Conservation (phyloP, 1,139 yeast species). For the Pneumocystis carinii region DNA sequence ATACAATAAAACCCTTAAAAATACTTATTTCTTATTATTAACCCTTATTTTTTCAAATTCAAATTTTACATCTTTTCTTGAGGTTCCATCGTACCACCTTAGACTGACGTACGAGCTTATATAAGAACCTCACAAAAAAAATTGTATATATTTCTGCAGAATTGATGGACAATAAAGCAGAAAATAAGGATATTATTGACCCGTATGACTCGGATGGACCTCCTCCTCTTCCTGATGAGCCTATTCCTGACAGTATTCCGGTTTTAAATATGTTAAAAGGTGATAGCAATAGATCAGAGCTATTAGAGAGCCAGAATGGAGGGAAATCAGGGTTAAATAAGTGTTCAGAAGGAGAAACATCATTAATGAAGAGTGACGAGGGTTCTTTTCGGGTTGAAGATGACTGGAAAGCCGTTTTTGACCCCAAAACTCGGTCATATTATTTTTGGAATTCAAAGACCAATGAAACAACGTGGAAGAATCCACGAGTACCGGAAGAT, state of each 20-base stretch:
- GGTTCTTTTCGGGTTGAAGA: conserved; percentile 13
- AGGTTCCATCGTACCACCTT: background rate
- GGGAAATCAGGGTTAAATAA: background rate
- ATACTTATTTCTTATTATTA: background rate
- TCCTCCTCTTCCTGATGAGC: conserved; percentile 16
- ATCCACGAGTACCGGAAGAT: conserved; percentile 17
- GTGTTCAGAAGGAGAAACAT: background rate
- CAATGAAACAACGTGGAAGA: conserved; percentile 20
- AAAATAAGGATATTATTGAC: no score
- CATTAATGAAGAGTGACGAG: background rate
- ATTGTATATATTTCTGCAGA: background rate
- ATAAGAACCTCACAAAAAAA: background rate
- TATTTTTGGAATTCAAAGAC: conserved; percentile 21
- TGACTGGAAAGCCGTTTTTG: conserved; percentile 24
- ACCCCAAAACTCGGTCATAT: conserved; percentile 16
- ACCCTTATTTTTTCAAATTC: background rate
- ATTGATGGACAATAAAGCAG: background rate
- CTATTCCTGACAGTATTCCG: conserved; percentile 13
- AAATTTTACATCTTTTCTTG: background rate
- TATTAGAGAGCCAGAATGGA: background rate
- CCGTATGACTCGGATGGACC: background rate
- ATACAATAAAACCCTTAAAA: no score
- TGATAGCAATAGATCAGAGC: background rate
- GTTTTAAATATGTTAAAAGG: background rate
- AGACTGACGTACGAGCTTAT: background rate